phyloP scores from a whole-genome alignment of 176 grass and related monocot species.

The Lolium rigidum region DNA sequence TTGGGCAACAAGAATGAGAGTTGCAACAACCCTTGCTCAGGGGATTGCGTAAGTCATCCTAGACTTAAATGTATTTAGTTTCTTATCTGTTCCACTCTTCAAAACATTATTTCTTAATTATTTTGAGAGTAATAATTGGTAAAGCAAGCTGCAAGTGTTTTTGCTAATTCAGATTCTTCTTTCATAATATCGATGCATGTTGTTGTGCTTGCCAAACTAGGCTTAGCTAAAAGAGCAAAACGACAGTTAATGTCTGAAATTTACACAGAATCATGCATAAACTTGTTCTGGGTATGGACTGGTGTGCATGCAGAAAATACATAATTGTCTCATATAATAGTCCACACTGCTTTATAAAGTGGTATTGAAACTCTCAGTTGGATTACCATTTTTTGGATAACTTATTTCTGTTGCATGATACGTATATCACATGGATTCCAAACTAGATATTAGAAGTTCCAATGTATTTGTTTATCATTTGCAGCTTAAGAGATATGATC shows the following conservation, averaged over 20 bases:
- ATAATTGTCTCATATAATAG: not conserved
- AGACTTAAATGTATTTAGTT: not conserved
- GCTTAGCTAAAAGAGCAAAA: not conserved
- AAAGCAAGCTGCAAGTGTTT: slow-evolving; percentile 7
- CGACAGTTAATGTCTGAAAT: not conserved
- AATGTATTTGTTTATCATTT: not conserved
- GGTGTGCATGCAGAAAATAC: not conserved
- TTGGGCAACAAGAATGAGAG: slow-evolving; percentile 95
- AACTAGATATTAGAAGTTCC: not conserved
- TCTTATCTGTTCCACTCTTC: not conserved
- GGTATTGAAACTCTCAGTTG: not conserved
- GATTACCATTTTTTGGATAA: not conserved
- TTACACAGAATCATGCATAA: not conserved
- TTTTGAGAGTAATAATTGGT: not conserved
- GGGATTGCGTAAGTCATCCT: slow-evolving; percentile 88
- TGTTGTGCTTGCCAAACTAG: not conserved
- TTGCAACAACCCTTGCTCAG: slow-evolving; percentile 97
- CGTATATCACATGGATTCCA: not conserved
- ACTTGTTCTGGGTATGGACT: not conserved
- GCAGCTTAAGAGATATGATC: not conserved
- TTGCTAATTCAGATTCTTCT: slow-evolving; percentile 1
- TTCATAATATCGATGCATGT: not conserved
- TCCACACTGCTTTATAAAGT: not conserved
- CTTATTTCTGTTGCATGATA: not conserved
- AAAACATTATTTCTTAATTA: not conserved